Base-by-base conservation (phyloP, 331 rosid genomes). In the Acacia concinna region DNA sequence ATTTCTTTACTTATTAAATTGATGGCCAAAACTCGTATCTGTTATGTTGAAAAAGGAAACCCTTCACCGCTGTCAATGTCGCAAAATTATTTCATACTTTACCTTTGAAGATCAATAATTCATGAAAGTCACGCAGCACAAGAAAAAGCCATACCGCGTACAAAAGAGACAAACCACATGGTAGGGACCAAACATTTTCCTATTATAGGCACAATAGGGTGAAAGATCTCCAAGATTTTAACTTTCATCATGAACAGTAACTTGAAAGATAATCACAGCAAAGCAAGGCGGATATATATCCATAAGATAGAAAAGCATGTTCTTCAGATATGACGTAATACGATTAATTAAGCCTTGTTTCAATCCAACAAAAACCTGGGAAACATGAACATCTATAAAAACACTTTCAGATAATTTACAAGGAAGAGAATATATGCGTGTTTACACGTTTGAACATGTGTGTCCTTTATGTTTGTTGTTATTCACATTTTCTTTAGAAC, bases 401-500 rank as follows among this genome's bases (percentile, higher is more conserved):
- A 49, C 56, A 49, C 17, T 49, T 20, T 1, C 1, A 49, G 56
- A 17, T 9, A 49, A 49, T 49, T 18, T 20, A 49, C 8, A 49
- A 49, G 56, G 8, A 4, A 49, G 4, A 49, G 56, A 3, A 18
- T 5, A 15, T 18, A 49, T 49, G 21, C 23, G 6, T 18, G 21
- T 6, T 21, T 49, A 4, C 6, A 6, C 52, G 5, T 5, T 14
- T 1, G 56, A 43, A 43, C 15, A 43, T 17, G n/a, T 47, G 54
- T 56, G 57, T 20, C 27, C 4, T 25, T 68, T 6, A 3, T 18
- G 5, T 15, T 8, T 17, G 2, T 0, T 17, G 47, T 73, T 4
- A 66, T 43, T 14, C 30, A 41, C 78, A 37, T 37, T 30, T 23
- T 68, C 49, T 81, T 81, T 82, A 70, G 54, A 71, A 46, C 73